Base-by-base conservation (phyloP, 306 rosid genomes). In the Leucaena leucocephala region DNA sequence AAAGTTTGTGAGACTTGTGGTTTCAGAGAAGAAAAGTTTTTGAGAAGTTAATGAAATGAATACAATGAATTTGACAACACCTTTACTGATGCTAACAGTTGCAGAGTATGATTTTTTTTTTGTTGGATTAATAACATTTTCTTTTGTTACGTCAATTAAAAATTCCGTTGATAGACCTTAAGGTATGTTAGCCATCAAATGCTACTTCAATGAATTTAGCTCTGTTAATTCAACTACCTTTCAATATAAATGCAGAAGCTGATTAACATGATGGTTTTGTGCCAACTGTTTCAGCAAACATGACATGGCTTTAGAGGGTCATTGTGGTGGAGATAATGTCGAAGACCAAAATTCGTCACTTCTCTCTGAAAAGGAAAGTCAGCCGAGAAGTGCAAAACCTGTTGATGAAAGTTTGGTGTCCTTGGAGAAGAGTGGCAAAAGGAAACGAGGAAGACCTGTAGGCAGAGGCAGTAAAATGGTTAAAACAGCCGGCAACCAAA, bases 371-470 rank as follows among this genome's bases (percentile, higher is more conserved):
- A 64, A 80, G 61, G 83, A 11, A 79, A 76, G 58, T 57, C 74
- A 77, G 64, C 84, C 71, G 49, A 82, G 57, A 72, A 86, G 57
- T 38, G 83, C 75, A 50, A 54, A 83, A 72, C 76, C 85, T 84
- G 76, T 72, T 57, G 55, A 65, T 54, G 85, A 79, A 78, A 70
- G 71, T 57, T 62, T 75, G 74, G 74, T 64, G 35, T 58, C 91
- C 44, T 77, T 78, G 10, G 86, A 82, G 85, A 81, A 76, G 68
- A 85, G 74, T 76, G 62, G 82, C 66, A 79, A 78, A 82, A 88
- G 91, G 83, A 91, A 89, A 84, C 82, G 91, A 82, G 94, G 96
- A 86, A 89, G 97, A 84, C 90, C 97, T 69, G 86, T 85, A 33
- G 74, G 87, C 46, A 80, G 76, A 78, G 81, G 82, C 62, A 43